Base-by-base conservation (phyloP, 768 basidiomycete genomes). In the Pleurotus citrinopileatus region DNA sequence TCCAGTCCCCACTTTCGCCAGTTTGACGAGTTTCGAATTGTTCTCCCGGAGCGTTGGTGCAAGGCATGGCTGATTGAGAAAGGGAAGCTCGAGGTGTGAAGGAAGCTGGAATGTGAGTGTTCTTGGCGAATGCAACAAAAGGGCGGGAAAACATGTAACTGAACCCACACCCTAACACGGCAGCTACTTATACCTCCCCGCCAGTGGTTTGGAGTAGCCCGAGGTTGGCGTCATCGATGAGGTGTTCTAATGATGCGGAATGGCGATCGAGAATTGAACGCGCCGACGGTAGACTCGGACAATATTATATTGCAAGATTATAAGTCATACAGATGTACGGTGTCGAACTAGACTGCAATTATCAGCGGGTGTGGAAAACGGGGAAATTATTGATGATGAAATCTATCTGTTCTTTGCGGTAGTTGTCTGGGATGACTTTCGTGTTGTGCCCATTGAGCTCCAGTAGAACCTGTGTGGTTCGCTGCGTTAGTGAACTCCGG, bases 21-120 rank as follows among this genome's bases (percentile, higher is more conserved):
- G 68, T 68, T 59, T 74, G 72, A 50, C 72, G 61, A 42, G 67
- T 64, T 60, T 74, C 73, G 50, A 72, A 70, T 42, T 64, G 53
- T 57, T 73, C 72, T 20, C 72, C 72, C 2, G 71, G 66, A 12
- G 63, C 65, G 26, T 64, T 65, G 23, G 19, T 20, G 17, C 36
- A 43, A 40, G 52, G 43, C 52, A 53, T 50, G 17, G 17, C 20
- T 34, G 32, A 34, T n/a, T 34, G 32, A 34, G 32, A 34, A 9
- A 34, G 9, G 32, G 32, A 9, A n/a, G 32, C 32, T 9, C 32
- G 32, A 10, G 32, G 32, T n/a, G n/a, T n/a, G n/a, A n/a, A n/a
- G n/a, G n/a, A n/a, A n/a, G 29, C 29, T 32, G 29, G 13, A 32
- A 32, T 13, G 29, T 32, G 29, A 32, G 7, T 32, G 29, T 32